Evolutionary conservation across 345 rosid species (phyloP).

Genomic region (Hibiscus syriacus): DNA sequence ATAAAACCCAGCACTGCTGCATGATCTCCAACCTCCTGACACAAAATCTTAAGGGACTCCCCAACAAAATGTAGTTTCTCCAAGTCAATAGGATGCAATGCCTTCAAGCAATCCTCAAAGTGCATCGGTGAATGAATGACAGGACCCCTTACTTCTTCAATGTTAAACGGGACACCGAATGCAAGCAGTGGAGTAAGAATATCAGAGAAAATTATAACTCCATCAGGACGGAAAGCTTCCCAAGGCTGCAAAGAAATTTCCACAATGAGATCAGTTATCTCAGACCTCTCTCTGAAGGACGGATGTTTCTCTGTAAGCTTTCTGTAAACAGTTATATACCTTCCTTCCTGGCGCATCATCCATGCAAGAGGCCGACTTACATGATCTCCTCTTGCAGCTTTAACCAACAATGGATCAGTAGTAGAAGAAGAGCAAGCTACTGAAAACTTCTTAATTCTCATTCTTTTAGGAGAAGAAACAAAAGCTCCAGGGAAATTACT

Average conservation of each 20-base stretch:
- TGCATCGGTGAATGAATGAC: slow-evolving; percentile 71
- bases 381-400: slow-evolving; percentile 80
- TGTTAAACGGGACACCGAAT: slow-evolving; percentile 91
- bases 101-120: slow-evolving; percentile 59
- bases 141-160: slow-evolving; percentile 85
- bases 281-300: slow-evolving; percentile 90
- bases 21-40: slow-evolving; percentile 87
- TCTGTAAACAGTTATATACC: slow-evolving; percentile 94
- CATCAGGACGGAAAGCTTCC: slow-evolving; percentile 90
- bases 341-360: slow-evolving; percentile 99
- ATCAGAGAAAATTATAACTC: slow-evolving; percentile 93
- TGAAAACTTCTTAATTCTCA: too few relatives aligned
- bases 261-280: slow-evolving; percentile 90
- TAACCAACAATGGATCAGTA: slow-evolving; percentile 80
- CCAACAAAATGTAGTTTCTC: slow-evolving; percentile 58
- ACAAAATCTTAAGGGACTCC: slow-evolving; percentile 70
- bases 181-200: slow-evolving; percentile 92
- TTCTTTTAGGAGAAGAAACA: too few relatives aligned
- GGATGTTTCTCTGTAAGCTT: slow-evolving; percentile 89
- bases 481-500: too few relatives aligned
- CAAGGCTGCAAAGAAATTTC: slow-evolving; percentile 95
- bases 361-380: slow-evolving; percentile 88
- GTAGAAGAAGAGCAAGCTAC: too few relatives aligned
- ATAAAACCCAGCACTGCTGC: too few relatives aligned
- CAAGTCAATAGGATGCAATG: slow-evolving; percentile 70